Base-by-base conservation (phyloP, 441 rosid species). In the Erodium texanum region DNA sequence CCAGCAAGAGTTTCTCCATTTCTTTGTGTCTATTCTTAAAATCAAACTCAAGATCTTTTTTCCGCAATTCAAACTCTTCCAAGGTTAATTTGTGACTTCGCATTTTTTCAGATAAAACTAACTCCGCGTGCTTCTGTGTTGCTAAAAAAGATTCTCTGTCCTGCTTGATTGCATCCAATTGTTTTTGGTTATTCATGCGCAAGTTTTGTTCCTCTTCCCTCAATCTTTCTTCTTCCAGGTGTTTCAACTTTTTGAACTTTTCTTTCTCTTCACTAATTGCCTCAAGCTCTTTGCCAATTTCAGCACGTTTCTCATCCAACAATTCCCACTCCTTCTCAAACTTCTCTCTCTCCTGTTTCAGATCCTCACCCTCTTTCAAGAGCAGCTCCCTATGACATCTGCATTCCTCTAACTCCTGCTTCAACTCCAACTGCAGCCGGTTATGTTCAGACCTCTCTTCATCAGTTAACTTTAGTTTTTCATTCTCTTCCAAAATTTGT, bases 251-350 rank as follows among this genome's bases (percentile, higher is more conserved):
- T 66, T 82, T 82, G 14, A 85, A 68, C 75, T 79, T 85, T 54
- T 79, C 84, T 64, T 82, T 90, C 76, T 84, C 91, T 64, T 80
- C 80, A 62, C 59, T 70, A 78, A 85, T 72, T 64, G 76, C 75
- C 69, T 72, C 79, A 70, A 76, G 82, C 67, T 77, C 83, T 76
- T 83, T 76, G 59, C 62, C 65, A 61, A 83, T 75, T 66, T 81
- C 83, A 70, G 70, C 78, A 76, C 82, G 88, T 79, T 85, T 89
- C 74, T 79, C 87, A 83, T 89, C 95, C 80, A 93, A 78, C 59
- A 73, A 83, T 69, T 82, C 89, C 89, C 92, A 84, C 64, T 90
- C 95, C 76, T 81, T 87, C 86, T 89, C 90, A 78, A 89, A 90
- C 64, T 75, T 90, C 69, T 83, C 85, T 75, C 81, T 86, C 27